These are phyloP conservation scores for Halenospora varia DNA, from an alignment of 495 filamentous ascomycete genomes.

Conservation along the genomic window DNA sequence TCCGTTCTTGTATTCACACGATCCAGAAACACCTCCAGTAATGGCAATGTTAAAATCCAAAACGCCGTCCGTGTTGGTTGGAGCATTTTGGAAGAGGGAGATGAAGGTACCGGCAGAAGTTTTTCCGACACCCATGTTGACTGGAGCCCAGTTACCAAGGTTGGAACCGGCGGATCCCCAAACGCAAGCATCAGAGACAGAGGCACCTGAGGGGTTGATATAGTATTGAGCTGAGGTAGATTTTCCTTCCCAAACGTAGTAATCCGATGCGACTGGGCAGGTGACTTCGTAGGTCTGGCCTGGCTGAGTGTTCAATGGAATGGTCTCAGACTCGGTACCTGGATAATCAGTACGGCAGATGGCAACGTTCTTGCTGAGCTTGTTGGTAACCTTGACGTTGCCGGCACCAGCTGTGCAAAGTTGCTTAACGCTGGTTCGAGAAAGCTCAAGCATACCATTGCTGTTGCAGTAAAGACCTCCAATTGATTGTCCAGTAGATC, in stretches of 20 bases:
- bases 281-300: slow-evolving; percentile 59
- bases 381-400: slow-evolving; percentile 70
- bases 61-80: slow-evolving; percentile 52
- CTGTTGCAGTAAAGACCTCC: slow-evolving; percentile 81
- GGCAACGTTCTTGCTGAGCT: slow-evolving; percentile 56
- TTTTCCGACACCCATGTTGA: slow-evolving; percentile 81
- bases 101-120: slow-evolving; percentile 66
- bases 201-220: slow-evolving; percentile 74
- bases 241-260: slow-evolving; percentile 74
- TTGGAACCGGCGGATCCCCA: slow-evolving; percentile 55
- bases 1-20: slow-evolving; percentile 70
- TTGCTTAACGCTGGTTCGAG: slow-evolving; percentile 58
- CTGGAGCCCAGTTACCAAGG: slow-evolving; percentile 85
- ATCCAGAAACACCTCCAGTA: slow-evolving; percentile 54
- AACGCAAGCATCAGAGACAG: slow-evolving; percentile 65
- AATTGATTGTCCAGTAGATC: slow-evolving; percentile 76
- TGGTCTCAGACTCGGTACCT: slow-evolving; percentile 77
- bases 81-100: slow-evolving; percentile 68
- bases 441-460: slow-evolving; percentile 72
- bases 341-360: slow-evolving; percentile 97
- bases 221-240: slow-evolving; percentile 94
- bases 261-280: slow-evolving; percentile 62
- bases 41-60: slow-evolving; percentile 76
- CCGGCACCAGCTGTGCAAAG: slow-evolving; percentile 75
- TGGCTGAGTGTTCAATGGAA: slow-evolving; percentile 61